phyloP scores from a whole-genome alignment of 2,329 filamentous ascomycete species.

The Alternaria arborescens region DNA sequence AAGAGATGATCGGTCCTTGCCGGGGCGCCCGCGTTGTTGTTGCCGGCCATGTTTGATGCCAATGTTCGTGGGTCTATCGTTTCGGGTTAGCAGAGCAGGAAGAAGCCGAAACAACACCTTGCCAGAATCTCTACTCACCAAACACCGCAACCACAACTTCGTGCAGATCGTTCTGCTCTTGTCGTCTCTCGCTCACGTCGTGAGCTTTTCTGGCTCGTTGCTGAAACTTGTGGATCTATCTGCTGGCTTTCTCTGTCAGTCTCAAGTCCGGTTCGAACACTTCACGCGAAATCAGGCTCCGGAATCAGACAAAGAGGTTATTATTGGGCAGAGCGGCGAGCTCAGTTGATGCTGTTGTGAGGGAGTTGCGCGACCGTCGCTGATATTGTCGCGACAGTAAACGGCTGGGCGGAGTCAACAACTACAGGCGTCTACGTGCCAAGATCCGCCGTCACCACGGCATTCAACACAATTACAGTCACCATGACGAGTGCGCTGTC shows the following conservation, averaged over 20 bases:
- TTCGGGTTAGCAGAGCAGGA: slow-evolving; percentile 40
- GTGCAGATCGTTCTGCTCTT: slow-evolving; percentile 26
- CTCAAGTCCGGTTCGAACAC: neutral
- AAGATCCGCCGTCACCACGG: slow-evolving; percentile 21
- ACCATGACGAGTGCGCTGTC: slow-evolving; percentile 55
- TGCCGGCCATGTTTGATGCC: slow-evolving; percentile 40
- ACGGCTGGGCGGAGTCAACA: slow-evolving; percentile 12
- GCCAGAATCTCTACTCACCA: slow-evolving; percentile 28
- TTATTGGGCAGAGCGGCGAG: neutral
- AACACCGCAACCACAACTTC: slow-evolving; percentile 21
- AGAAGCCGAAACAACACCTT: slow-evolving; percentile 40
- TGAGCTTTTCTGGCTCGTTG: slow-evolving; percentile 16
- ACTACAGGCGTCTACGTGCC: slow-evolving; percentile 18
- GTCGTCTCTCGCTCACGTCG: slow-evolving; percentile 18
- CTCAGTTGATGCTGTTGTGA: neutral
- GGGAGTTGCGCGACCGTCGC: slow-evolving; percentile 5
- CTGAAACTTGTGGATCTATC: slow-evolving; percentile 14
- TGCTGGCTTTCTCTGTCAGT: slow-evolving; percentile 6
- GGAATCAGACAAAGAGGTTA: neutral
- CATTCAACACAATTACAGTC: slow-evolving; percentile 10
- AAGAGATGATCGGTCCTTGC: slow-evolving; percentile 42
- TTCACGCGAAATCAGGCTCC: slow-evolving; percentile 7
- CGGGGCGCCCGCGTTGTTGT: slow-evolving; percentile 32
- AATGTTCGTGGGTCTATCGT: slow-evolving; percentile 37
- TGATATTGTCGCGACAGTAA: slow-evolving; percentile 17